A percentile compares a stretch with the other conserved stretches of the same genome.
Conservation (phyloP, 768 basidiomycete species). For the Tylopilus intermedius region DNA sequence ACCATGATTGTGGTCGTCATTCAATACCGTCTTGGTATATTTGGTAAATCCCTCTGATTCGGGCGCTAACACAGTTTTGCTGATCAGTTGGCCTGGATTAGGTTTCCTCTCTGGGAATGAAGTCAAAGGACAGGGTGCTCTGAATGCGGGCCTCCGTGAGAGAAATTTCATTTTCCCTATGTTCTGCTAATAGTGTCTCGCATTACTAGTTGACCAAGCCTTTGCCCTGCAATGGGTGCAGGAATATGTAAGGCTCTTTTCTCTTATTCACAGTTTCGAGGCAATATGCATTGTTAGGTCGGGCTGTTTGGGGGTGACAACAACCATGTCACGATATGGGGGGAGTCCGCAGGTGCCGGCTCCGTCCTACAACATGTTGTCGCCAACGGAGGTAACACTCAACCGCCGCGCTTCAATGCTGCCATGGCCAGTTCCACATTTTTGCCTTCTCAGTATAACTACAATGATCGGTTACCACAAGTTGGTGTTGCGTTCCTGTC, state of each 20-base stretch:
- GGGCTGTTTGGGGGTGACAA: conserved; percentile 31
- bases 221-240: conserved; percentile 35
- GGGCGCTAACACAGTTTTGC: neutral
- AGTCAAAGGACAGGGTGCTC: neutral
- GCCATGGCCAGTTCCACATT: conserved; percentile 8
- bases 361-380: conserved; percentile 11
- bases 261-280: neutral
- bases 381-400: conserved; percentile 6
- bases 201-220: conserved; percentile 29
- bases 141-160: conserved; percentile 9
- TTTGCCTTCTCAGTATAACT: conserved; percentile 4
- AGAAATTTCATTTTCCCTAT: too few species aligned
- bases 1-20: too few species aligned
- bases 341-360: conserved; percentile 8
- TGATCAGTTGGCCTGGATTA: neutral
- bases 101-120: conserved; percentile 3
- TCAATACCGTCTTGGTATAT: too few species aligned
- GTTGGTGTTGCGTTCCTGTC: neutral
- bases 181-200: neutral
- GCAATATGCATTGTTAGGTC: conserved; percentile 19
- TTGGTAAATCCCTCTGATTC: neutral
- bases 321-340: conserved; percentile 9
- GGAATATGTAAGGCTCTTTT: conserved; percentile 20
- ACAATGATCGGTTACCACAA: conserved; percentile 4
- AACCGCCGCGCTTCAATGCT: conserved; percentile 3